Evolutionary conservation across 805 yeast genomes (phyloP), one percentile per base, ranked within the genome.

Genomic region (Kazachstania taianensis): DNA sequence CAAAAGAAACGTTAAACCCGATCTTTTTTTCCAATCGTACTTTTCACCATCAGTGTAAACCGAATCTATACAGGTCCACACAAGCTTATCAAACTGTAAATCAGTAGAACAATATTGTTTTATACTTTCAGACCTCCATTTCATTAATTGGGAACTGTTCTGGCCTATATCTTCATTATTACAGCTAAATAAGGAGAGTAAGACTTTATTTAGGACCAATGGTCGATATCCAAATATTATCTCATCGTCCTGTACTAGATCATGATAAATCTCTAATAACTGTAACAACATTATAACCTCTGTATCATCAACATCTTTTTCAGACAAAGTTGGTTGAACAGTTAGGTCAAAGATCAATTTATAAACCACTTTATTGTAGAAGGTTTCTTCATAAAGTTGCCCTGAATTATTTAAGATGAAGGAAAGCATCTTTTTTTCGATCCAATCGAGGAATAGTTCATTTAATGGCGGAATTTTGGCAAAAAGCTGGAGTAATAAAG

Each of bases 1-100:
- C 28, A 80, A 52, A 75, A 83, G 72, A 17, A 77, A 61, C 7
- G 72, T 59, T 37, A 63, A 69, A 0, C 71, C 75, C 44, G 66
- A 66, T 7, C 67, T 60, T 14, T 54, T 50, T 28, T 58, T 63
- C 45, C 49, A 49, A 13, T 48, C 44, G 9, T 48, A 53, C 44
- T 38, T 40, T 22, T 40, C 47, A 27, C 35, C 33, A 0, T 70
- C 55, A 2, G 43, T 42, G 30, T 59, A 50, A 13, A 74, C 50
- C 0, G 45, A 39, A 36, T 61, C 65, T 7, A 78, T 59, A 2
- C 65, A 40, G 2, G 57, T 45, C 84, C 84, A 78, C 4, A 67
- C 44, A 6, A 59, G 49, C 3, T 30, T 13, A 30, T 60, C 57
- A 16, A 63, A 45, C 0, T 38, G 19, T 3, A 29, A 33, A 16